Evolutionary conservation across 495 filamentous ascomycete species (phyloP), one percentile per base, ranked within the genome.

Genomic region (Tuber magnatum): DNA sequence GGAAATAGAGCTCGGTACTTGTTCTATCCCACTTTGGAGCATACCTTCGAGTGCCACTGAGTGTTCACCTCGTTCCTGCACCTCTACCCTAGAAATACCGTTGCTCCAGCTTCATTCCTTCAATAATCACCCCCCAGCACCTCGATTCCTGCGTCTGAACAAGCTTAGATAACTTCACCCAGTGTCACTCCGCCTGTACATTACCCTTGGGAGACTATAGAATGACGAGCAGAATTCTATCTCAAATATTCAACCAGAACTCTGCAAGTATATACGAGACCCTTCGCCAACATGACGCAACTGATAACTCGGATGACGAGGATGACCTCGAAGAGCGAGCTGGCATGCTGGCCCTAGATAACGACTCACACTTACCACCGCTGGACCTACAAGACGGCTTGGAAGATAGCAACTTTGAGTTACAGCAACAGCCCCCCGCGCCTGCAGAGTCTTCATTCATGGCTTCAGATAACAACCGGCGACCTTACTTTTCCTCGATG

Each of bases 341-440:
- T 24, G 91, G 89, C n/a, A 84, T 92, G 80, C 44, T 78, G 28
- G 71, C 77, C 28, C 75, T 71, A 35, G 68, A 76, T 32, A 72
- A 61, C 72, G 90, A 92, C 70, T 65, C 56, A 18, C 28, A 32
- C 56, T 65, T 65, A 6, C 56, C 56, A 1, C 87, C 90, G 41
- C 92, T 96, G 75, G 85, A 94, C 3, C 89, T 90, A 69, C 88
- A 91, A 71, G 89, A 88, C 18, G 84, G 91, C 42, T 87, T 86
- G 41, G 88, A 92, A 76, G 91, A 90, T 41, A 81, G 80, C 41
- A 73, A 74, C 28, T 76, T 81, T 69, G 80, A 76, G 28, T 40
- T 81, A 39, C 72, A 69, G 40, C 74, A 81, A 41, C 81, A 75
- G 16, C 74, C 80, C 35, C 81, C 74, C n/a, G 76, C 74, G 18